A percentile compares a stretch with the other conserved stretches of the same genome.
phyloP scores from a whole-genome alignment of 2,329 filamentous ascomycete species.

The Neofusicoccum cordaticola region DNA sequence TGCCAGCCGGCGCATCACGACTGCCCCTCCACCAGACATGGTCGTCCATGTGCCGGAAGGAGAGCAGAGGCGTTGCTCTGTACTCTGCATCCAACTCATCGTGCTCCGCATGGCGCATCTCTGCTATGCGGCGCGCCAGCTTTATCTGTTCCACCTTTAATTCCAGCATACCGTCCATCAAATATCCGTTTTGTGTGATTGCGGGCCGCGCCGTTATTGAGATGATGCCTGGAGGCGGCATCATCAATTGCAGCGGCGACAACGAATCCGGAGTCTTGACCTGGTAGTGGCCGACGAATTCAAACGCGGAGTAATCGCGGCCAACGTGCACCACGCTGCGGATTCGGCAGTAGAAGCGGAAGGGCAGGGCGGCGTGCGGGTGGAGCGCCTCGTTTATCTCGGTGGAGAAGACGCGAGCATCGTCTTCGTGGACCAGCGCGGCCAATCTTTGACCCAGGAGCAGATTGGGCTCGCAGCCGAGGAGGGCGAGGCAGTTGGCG shows the following conservation, averaged over 20 bases:
- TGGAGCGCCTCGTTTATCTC: not conserved
- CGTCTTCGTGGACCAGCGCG: not conserved
- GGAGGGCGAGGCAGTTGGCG: slow-evolving; percentile 1
- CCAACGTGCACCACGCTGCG: slow-evolving; percentile 1
- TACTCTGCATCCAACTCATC: not conserved
- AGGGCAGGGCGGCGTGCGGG: not conserved
- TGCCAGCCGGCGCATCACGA: not conserved
- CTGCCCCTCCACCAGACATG: too few relatives aligned
- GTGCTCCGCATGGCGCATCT: not conserved
- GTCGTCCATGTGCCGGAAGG: too few relatives aligned
- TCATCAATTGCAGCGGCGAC: not conserved
- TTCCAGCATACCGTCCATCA: not conserved
- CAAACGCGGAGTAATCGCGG: not conserved
- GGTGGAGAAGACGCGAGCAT: not conserved
- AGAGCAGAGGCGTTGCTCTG: too few relatives aligned
- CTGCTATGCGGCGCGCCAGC: not conserved
- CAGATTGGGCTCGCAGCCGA: slow-evolving; percentile 9
- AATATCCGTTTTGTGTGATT: not conserved
- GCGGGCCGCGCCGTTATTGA: slow-evolving; percentile 1
- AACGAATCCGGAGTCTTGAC: not conserved
- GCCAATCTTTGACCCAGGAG: not conserved
- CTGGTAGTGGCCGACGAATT: slow-evolving; percentile 4
- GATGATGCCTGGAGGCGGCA: slow-evolving; percentile 3
- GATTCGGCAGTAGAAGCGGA: slow-evolving; percentile 12
- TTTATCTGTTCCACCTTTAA: slow-evolving; percentile 1